Evolutionary conservation across 768 basidiomycete genomes (phyloP).

Genomic region (Mycena rosella): DNA sequence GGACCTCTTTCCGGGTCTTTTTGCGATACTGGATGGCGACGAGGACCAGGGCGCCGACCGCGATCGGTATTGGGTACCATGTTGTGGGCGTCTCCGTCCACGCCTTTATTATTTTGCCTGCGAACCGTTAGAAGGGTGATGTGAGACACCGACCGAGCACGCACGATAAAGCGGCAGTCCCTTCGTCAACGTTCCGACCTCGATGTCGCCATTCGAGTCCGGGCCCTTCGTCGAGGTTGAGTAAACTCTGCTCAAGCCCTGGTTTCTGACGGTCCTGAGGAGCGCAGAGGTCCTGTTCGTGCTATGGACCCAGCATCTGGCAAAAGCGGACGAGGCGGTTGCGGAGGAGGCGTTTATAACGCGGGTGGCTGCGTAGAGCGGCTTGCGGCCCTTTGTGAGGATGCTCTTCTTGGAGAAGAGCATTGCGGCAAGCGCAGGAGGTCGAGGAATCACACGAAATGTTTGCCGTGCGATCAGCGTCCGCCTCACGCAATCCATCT

Average conservation of each 20-base stretch:
- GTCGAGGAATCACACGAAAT: too few relatives aligned
- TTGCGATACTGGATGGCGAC: conserved; percentile 83
- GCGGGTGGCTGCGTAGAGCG: conserved; percentile 69
- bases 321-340: conserved; percentile 61
- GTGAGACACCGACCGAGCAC: conserved; percentile 27
- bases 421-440: conserved; percentile 43
- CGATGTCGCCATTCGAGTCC: conserved; percentile 36
- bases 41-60: conserved; percentile 90
- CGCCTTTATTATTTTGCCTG: conserved; percentile 77
- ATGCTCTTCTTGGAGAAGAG: conserved; percentile 66
- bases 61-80: conserved; percentile 96
- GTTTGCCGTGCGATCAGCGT: neutral
- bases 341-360: conserved; percentile 65
- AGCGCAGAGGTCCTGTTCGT: conserved; percentile 66
- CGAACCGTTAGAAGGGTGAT: neutral
- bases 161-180: conserved; percentile 66
- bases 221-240: conserved; percentile 27
- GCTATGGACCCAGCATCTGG: conserved; percentile 65
- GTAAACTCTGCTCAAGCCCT: conserved; percentile 32
- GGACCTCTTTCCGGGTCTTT: conserved; percentile 73
- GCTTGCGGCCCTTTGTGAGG: conserved; percentile 64
- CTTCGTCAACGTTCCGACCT: conserved; percentile 28
- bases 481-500: neutral
- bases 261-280: conserved; percentile 46
- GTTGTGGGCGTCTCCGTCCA: conserved; percentile 91